Conservation (phyloP, 164 flowering plant species). For the Aristolochia californica region DNA sequence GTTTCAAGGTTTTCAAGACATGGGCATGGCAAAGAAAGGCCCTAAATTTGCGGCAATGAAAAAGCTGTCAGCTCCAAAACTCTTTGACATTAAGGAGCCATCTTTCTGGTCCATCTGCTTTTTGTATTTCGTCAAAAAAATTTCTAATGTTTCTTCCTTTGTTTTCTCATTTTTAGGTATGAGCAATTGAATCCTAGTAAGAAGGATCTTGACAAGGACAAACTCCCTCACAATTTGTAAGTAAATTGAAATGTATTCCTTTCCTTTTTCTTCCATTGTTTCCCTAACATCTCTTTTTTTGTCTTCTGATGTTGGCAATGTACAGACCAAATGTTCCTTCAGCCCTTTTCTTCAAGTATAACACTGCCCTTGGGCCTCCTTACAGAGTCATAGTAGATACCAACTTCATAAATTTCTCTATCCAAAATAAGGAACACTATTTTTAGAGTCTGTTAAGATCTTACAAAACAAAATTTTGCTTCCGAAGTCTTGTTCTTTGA, state of each 20-base stretch:
- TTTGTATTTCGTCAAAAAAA: not conserved
- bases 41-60: conserved; percentile 78
- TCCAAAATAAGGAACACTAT: conserved; percentile 72
- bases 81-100: conserved; percentile 33
- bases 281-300: not conserved
- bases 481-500: no score
- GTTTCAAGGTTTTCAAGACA: conserved; percentile 3
- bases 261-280: not conserved
- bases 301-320: not conserved
- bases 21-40: conserved; percentile 60
- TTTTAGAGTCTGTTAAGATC: no score
- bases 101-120: not conserved
- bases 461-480: no score
- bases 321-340: conserved; percentile 74
- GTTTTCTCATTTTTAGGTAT: conserved; percentile 21
- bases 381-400: conserved; percentile 92
- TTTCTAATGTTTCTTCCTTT: not conserved
- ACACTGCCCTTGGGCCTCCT: conserved; percentile 85
- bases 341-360: conserved; percentile 73
- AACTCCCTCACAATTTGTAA: conserved; percentile 84
- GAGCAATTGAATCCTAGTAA: conserved; percentile 70
- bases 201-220: conserved; percentile 56
- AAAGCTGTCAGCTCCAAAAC: conserved; percentile 61
- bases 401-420: conserved; percentile 95
- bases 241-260: conserved; percentile 6